These are phyloP conservation scores for Mortierella claussenii DNA, from an alignment of 192 early-diverging fungal species.

Conservation along the genomic window DNA sequence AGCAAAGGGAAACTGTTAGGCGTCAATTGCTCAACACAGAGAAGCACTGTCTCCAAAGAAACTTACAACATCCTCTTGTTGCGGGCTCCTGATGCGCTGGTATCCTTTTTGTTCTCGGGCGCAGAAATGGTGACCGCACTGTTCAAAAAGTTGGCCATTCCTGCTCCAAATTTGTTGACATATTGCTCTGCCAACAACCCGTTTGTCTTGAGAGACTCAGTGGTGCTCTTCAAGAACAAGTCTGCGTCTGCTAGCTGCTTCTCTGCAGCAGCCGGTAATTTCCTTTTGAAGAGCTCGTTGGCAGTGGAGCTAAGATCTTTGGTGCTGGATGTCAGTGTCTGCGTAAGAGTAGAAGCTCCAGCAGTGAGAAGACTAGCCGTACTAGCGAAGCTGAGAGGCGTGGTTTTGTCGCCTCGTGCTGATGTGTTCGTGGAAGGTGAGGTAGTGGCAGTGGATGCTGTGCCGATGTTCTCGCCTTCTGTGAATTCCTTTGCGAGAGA, in stretches of 20 bases:
- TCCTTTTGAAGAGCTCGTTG: conserved; percentile 41
- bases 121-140: conserved; percentile 55
- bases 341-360: conserved; percentile 18
- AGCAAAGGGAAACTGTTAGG: too few relatives aligned
- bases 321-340: conserved; percentile 29
- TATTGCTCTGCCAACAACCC: conserved; percentile 63
- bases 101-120: conserved; percentile 38
- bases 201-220: conserved; percentile 48
- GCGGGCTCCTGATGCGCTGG: not conserved
- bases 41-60: too few relatives aligned
- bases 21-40: too few relatives aligned
- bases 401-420: conserved; percentile 2
- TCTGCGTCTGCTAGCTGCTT: conserved; percentile 37
- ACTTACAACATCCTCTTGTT: conserved; percentile 46
- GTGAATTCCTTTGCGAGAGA: not conserved
- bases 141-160: conserved; percentile 55
- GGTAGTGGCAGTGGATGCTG: not conserved
- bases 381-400: conserved; percentile 30
- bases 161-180: conserved; percentile 58
- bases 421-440: not conserved
- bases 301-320: conserved; percentile 41
- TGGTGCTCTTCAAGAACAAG: conserved; percentile 45
- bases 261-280: conserved; percentile 23
- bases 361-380: conserved; percentile 35
- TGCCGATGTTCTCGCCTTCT: not conserved